phyloP scores from a whole-genome alignment of 768 basidiomycete species.

The Rhizopogon rudus region DNA sequence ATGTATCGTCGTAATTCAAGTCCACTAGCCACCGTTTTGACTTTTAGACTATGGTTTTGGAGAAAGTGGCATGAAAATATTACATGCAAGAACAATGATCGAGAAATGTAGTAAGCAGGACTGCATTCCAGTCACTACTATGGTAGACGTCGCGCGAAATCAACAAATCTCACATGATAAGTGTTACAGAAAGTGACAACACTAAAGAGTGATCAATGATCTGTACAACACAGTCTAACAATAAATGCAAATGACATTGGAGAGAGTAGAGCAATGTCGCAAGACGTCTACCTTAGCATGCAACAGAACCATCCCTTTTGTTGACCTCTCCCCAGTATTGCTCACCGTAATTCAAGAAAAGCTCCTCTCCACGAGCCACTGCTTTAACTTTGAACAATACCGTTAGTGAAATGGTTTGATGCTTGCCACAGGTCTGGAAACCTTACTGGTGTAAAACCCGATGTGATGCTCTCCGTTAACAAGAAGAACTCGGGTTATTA shows the following conservation, averaged over 20 bases:
- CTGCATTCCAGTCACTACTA: no score
- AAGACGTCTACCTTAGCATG: no score
- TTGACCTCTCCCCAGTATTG: constrained; percentile 17
- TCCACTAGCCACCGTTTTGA: no score
- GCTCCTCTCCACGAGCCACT: constrained; percentile 27
- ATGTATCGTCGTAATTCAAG: background rate
- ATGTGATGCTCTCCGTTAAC: constrained; percentile 34
- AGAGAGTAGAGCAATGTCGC: background rate
- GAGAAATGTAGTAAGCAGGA: no score
- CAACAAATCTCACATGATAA: background rate
- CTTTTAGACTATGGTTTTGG: no score
- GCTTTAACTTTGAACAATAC: constrained; percentile 8
- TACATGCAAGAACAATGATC: no score
- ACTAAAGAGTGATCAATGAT: background rate
- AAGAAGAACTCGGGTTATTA: constrained; percentile 12
- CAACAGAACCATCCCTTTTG: no score
- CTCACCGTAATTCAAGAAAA: constrained; percentile 32
- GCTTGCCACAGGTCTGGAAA: background rate
- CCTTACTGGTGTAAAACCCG: constrained; percentile 32
- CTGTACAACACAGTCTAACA: background rate
- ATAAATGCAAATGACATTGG: background rate
- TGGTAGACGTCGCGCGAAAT: background rate
- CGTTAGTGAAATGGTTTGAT: background rate
- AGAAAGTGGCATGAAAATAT: no score
- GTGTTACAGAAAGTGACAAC: background rate